Percentiles rank a stretch among this genome's conserved stretches.
These are phyloP conservation scores for Tetracladium setigerum DNA, from an alignment of 495 filamentous ascomycete species.

Conservation along the genomic window DNA sequence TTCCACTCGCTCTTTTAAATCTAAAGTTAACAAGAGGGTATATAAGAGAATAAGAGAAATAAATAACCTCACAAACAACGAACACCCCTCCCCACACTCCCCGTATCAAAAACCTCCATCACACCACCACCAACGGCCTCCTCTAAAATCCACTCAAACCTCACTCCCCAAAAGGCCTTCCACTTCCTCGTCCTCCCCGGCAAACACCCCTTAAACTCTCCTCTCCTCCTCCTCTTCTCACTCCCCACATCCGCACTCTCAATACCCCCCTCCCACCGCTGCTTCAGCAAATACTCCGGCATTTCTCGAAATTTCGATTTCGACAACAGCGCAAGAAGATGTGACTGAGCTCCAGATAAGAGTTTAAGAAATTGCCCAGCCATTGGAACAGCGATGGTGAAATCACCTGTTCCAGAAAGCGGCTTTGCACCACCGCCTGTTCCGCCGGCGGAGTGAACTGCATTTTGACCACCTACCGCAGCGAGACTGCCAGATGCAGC, in stretches of 20 bases:
- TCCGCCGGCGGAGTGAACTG: slow-evolving; percentile 45
- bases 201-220: slow-evolving; percentile 62
- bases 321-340: slow-evolving; percentile 57
- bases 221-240: slow-evolving; percentile 53
- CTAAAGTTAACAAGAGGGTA: too few relatives aligned
- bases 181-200: slow-evolving; percentile 76
- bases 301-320: slow-evolving; percentile 58
- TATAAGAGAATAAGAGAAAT: neutral
- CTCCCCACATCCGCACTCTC: slow-evolving; percentile 48
- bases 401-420: slow-evolving; percentile 14
- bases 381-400: slow-evolving; percentile 64
- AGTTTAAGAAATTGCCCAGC: slow-evolving; percentile 69
- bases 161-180: slow-evolving; percentile 69
- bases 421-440: slow-evolving; percentile 23
- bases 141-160: slow-evolving; percentile 70
- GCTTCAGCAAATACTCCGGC: slow-evolving; percentile 57
- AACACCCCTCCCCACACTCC: slow-evolving; percentile 69
- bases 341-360: slow-evolving; percentile 54
- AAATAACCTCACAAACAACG: slow-evolving; percentile 38
- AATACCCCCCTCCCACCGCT: slow-evolving; percentile 77
- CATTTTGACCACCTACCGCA: slow-evolving; percentile 53
- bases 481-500: slow-evolving; percentile 55
- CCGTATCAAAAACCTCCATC: slow-evolving; percentile 80
- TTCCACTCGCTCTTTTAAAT: too few relatives aligned
- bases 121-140: slow-evolving; percentile 72